phyloP scores from a whole-genome alignment of 257 asterid genomes.

The Plectranthus barbatus region DNA sequence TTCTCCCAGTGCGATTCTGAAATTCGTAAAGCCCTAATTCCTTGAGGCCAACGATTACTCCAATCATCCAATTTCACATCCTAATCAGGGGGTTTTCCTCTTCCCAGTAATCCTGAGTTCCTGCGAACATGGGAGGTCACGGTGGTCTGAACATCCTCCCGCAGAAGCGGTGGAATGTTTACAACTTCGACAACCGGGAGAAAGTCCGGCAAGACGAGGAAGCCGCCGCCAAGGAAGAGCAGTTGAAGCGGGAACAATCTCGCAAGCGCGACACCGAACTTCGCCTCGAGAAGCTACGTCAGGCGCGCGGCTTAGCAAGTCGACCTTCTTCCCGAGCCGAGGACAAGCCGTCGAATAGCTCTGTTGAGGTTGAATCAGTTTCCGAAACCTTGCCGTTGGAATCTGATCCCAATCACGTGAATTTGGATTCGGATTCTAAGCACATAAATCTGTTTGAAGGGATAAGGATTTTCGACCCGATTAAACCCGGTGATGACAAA shows the following conservation, averaged over 20 bases:
- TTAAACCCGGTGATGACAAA: conserved; percentile 27
- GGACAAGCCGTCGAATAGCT: conserved; percentile 20
- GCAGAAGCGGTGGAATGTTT: conserved; percentile 94
- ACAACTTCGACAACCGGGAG: conserved; percentile 90
- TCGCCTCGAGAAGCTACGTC: conserved; percentile 79
- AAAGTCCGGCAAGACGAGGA: conserved; percentile 84
- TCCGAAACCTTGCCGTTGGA: conserved; percentile 19
- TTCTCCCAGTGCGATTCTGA: too few species aligned
- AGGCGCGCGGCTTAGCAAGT: conserved; percentile 56
- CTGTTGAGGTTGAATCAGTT: conserved; percentile 4
- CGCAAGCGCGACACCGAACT: conserved; percentile 60
- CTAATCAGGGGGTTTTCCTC: too few species aligned
- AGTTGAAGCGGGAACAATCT: conserved; percentile 71
- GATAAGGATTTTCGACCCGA: conserved; percentile 70
- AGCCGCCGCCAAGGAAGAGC: conserved; percentile 93
- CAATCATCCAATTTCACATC: too few species aligned
- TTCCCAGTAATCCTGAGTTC: too few species aligned
- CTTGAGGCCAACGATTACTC: too few species aligned
- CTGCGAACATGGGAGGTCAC: conserved; percentile 74
- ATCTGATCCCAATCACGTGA: conserved; percentile 60
- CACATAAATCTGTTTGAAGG: conserved; percentile 88
- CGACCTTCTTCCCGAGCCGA: conserved; percentile 10
- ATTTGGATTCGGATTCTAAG: conserved; percentile 48
- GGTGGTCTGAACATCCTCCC: conserved; percentile 96
- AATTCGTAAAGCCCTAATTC: too few species aligned